Evolutionary conservation across 352 stramenopile species (phyloP), one percentile per base, ranked within the genome.

Genomic region (Pythium aristosporum): DNA sequence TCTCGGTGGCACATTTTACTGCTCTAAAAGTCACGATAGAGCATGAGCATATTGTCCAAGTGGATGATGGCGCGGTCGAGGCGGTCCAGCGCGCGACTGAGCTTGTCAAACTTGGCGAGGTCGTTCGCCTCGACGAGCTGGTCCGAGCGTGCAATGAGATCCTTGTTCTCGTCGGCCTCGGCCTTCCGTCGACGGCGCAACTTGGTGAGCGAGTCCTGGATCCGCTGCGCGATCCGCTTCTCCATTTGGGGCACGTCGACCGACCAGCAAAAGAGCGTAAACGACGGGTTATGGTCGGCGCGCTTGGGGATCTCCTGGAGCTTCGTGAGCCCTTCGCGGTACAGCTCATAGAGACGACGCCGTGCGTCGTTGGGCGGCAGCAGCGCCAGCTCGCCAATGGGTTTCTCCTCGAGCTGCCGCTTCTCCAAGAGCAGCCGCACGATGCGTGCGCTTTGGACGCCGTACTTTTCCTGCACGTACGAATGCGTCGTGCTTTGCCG

Each of bases 231-330:
- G 43, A 96, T 75, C 43, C 73, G 73, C 32, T 61, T 50, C 43
- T 92, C 82, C 74, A 93, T 84, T 42, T 79, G 70, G 20, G 71
- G 76, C 52, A 87, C 76, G 61, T 96, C 80, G 28, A 94, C 80
- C 0, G 84, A 93, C 87, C 87, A 96, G 65, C 78, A 92, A 63
- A 88, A 96, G 47, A 96, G 72, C 15, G 87, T 96, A 63, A 91
- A 93, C 47, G 86, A 84, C n/a, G 87, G 87, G 60, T 94, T 96
- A 61, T 96, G 87, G 65, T 96, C 87, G 9, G 85, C 83, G 21
- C 87, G 85, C 73, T 96, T 94, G 10, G 87, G 82, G 34, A 96
- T 90, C 63, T 96, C 87, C 66, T 96, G 87, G 62, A 96, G 69
- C 69, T 90, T 85, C 25, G 92, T 69, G 52, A 96, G 61, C 32